Evolutionary conservation across 2,329 filamentous ascomycete species (phyloP).

Genomic region (Reticulascus tulasneorum): DNA sequence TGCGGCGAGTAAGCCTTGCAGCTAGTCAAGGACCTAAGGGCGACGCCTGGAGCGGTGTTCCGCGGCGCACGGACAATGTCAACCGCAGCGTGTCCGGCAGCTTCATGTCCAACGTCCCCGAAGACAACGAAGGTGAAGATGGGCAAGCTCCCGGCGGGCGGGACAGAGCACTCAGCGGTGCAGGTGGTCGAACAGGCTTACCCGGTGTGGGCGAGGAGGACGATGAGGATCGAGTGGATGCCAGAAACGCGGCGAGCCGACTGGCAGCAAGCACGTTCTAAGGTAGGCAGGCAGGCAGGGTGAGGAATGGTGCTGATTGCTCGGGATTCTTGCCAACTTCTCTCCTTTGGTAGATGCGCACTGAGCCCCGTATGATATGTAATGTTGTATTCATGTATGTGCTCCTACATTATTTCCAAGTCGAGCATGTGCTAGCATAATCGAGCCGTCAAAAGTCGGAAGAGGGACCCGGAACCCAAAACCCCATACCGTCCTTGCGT

Average conservation of each 20-base stretch:
- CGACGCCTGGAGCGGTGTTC: constrained; percentile 96
- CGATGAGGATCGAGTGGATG: constrained; percentile 91
- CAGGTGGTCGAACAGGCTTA: constrained; percentile 45
- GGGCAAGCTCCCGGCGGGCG: constrained; percentile 23
- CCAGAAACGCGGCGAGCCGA: constrained; percentile 89
- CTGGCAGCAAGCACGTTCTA: constrained; percentile 93
- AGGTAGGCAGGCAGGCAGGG: constrained; percentile 7
- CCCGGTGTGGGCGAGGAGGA: constrained; percentile 70
- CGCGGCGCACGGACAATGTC: constrained; percentile 73
- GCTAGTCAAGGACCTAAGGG: constrained; percentile 93
- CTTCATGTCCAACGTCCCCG: constrained; percentile 59
- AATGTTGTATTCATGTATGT: constrained; percentile 14
- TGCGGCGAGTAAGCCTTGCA: constrained; percentile 70
- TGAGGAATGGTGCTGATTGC: constrained; percentile 1
- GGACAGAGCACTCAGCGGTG: constrained; percentile 30
- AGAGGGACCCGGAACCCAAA: not conserved
- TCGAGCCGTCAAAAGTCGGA: not conserved
- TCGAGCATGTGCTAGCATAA: not conserved
- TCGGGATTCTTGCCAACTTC: constrained; percentile 3
- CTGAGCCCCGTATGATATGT: constrained; percentile 12
- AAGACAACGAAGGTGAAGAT: constrained; percentile 54
- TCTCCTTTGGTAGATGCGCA: constrained; percentile 2
- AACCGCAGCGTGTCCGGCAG: constrained; percentile 73
- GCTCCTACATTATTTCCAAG: no score
- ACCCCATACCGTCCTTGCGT: no score